These are phyloP conservation scores for Entomortierella chlamydospora DNA, from an alignment of 192 early-diverging fungal species.

Conservation along the genomic window DNA sequence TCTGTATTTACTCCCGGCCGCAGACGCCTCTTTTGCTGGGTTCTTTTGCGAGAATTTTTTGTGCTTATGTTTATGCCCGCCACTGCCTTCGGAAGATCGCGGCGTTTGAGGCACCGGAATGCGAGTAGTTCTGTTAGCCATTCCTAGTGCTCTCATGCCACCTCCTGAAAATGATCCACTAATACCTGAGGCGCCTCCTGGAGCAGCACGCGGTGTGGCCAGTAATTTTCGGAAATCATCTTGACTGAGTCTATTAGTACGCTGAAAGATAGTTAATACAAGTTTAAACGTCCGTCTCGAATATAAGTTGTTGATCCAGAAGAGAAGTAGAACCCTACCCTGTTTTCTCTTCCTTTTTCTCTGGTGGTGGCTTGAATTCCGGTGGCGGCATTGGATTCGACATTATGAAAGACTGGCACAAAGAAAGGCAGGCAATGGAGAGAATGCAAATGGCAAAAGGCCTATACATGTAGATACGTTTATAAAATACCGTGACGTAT, in stretches of 20 bases:
- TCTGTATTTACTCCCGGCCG: constrained; percentile 70
- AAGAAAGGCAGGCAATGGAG: not conserved
- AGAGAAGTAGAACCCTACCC: constrained; percentile 5
- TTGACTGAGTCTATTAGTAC: constrained; percentile 66
- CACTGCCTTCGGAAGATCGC: constrained; percentile 19
- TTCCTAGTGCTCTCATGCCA: constrained; percentile 53
- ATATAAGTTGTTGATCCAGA: not conserved
- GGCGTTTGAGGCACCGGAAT: constrained; percentile 28
- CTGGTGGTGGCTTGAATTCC: constrained; percentile 38
- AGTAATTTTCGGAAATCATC: constrained; percentile 85
- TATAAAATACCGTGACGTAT: too few relatives aligned
- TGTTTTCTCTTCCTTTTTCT: constrained; percentile 42
- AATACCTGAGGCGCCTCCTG: constrained; percentile 37
- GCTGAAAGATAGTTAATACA: too few relatives aligned
- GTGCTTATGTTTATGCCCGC: constrained; percentile 33
- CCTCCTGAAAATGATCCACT: constrained; percentile 60
- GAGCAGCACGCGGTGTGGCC: constrained; percentile 71
- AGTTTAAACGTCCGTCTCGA: too few relatives aligned
- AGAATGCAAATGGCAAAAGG: too few relatives aligned
- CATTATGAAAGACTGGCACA: constrained; percentile 14
- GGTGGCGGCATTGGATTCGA: constrained; percentile 54
- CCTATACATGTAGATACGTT: too few relatives aligned
- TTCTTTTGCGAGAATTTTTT: constrained; percentile 36
- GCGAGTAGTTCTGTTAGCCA: constrained; percentile 52
- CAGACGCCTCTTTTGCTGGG: constrained; percentile 29